Conservation (phyloP, 345 rosid genomes). For the Microthlaspi erraticum region DNA sequence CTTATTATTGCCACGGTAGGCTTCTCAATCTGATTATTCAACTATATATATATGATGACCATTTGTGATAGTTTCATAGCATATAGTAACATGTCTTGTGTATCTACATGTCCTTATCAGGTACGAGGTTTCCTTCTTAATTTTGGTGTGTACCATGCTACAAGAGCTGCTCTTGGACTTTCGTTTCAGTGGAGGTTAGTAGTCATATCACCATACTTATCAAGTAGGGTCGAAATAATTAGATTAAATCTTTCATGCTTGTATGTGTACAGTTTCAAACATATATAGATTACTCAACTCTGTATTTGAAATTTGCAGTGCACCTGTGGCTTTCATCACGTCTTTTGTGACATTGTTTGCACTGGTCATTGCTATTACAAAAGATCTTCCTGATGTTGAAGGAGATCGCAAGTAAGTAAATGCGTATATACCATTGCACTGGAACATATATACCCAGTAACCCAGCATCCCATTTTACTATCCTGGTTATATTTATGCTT, state of each 20-base stretch:
- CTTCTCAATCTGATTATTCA: constrained; percentile 19
- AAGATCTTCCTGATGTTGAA: constrained; percentile 96
- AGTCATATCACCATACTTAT: constrained; percentile 4
- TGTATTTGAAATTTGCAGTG: constrained; percentile 54
- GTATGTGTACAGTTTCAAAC: no score
- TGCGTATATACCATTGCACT: constrained; percentile 15
- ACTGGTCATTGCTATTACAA: constrained; percentile 89
- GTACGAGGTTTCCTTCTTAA: constrained; percentile 96
- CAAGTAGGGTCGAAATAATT: not conserved
- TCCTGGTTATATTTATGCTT: not conserved
- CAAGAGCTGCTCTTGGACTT: constrained; percentile 94
- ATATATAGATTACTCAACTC: constrained; percentile 14
- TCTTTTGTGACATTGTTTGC: constrained; percentile 91
- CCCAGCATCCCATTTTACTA: no score
- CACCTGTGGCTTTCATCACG: constrained; percentile 96
- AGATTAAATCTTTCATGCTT: not conserved
- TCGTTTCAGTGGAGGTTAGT: constrained; percentile 87
- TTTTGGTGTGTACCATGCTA: constrained; percentile 91
- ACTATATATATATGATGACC: no score
- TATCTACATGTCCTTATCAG: constrained; percentile 45
- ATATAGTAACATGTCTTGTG: not conserved
- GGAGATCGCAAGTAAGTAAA: constrained; percentile 92
- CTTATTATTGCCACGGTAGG: constrained; percentile 89
- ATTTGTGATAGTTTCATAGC: no score
- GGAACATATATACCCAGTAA: no score